These are phyloP conservation scores for Amborella trichopoda DNA, from an alignment of 164 flowering plant genomes.

Conservation along the genomic window DNA sequence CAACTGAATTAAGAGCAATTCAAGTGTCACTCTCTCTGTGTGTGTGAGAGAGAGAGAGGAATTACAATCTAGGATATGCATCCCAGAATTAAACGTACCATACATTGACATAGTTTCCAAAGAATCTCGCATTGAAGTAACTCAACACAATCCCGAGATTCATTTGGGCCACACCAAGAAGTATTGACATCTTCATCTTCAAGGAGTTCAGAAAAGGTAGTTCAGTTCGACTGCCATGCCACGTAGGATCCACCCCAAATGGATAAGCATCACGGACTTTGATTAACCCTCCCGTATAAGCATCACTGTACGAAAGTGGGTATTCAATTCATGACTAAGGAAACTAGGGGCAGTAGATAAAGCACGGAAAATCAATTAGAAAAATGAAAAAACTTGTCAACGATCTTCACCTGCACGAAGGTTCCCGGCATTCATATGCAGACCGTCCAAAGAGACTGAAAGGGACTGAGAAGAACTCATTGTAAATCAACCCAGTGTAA, in stretches of 20 bases:
- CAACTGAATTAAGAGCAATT: not conserved
- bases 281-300: conserved; percentile 67
- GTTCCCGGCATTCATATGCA: conserved; percentile 89
- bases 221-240: conserved; percentile 96
- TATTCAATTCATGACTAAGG: not conserved
- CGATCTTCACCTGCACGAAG: conserved; percentile 60
- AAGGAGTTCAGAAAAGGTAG: conserved; percentile 90
- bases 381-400: not conserved
- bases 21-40: not conserved
- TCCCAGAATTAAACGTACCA: conserved; percentile 66
- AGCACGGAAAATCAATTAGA: too few species aligned
- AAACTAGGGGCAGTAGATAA: not conserved
- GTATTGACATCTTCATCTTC: conserved; percentile 99
- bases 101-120: conserved; percentile 42
- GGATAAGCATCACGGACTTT: conserved; percentile 78
- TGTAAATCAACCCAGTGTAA: conserved; percentile 88
- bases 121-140: conserved; percentile 75
- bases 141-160: conserved; percentile 91
- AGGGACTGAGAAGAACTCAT: conserved; percentile 95
- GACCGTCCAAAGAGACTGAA: conserved; percentile 80
- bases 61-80: not conserved
- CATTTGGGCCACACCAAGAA: conserved; percentile 94
- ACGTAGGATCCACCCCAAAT: conserved; percentile 88
- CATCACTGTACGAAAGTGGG: conserved; percentile 43
- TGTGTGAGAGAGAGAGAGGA: not conserved